Evolutionary conservation across 2,329 filamentous ascomycete genomes (phyloP), one percentile per base, ranked within the genome.

Genomic region (Sarocladiaceae sp.): DNA sequence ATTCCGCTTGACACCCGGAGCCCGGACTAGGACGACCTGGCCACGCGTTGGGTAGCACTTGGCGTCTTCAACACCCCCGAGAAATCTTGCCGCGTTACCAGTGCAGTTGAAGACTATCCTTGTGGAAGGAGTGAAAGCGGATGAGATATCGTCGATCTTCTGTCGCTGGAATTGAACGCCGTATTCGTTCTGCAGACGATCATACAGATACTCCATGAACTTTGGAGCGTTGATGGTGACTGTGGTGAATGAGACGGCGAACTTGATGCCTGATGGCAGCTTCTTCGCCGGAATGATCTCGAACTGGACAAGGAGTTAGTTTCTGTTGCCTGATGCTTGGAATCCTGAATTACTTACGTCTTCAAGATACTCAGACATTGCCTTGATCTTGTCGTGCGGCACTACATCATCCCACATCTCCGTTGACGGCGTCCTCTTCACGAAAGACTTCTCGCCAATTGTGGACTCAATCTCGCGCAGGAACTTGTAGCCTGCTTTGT

Each of bases 381-480:
- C 59, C 44, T 67, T 61, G 54, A 75, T 70, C 60, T 74, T 75
- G 10, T 70, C 66, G 4, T 59, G 56, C 0, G 70, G 63, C 3
- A 69, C 65, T 3, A 65, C 56, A 36, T 68, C 65, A 47, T 73
- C 69, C 71, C 71, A 74, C 20, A 69, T 63, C 57, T 75, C 71
- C 0, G 63, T 65, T 0, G 70, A 71, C 3, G 64, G 58, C 1
- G 71, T 72, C n/a, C 64, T 61, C 10, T 60, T 58, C 4, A 73
- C 66, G 52, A 62, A 73, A 0, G 66, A 61, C 26, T 65, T 64
- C 8, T 64, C 60, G 1, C 63, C 57, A 25, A 28, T n/a, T 11
- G 49, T 23, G 1, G 61, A 58, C 2, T 69, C 69, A 4, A 73
- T 55, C 40, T 60, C 60, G 1, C 56, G 60, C n/a, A 75, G 60